Base-by-base conservation (phyloP, 225 moss, liverwort and hornwort species). In the Asterella californica region DNA sequence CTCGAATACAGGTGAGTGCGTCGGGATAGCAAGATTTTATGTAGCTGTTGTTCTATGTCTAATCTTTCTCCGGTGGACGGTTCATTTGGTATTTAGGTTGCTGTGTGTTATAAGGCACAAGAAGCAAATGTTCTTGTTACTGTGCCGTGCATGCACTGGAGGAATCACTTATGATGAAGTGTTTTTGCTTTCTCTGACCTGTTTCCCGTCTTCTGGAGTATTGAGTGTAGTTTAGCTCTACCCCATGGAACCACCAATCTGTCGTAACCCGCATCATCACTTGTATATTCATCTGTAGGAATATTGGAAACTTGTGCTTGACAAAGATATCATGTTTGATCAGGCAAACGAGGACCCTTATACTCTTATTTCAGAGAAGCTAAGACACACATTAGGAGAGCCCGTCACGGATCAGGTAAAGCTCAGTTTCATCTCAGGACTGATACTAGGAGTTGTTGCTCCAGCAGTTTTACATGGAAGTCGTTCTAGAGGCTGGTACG, bases 341-440 rank as follows among this genome's bases (percentile, higher is more conserved):
- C 89, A 90, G 85, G 86, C 86, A 45, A 87, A 85, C 68, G 87
- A 90, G 72, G 90, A 90, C 75, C 90, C 90, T 5, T 90, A 90
- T 73, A 83, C 85, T 19, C 85, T 90, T 47, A 77, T 90, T 38
- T 90, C 90, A n/a, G 90, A 90, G 66, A 90, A 84, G 78, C 82
- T 90, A 50, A 87, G 90, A 73, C 85, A 83, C 27, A 81, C 87
- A 12, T 79, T 90, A 49, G 90, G 90, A 29, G 90, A 90, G 81
- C 85, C 82, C 82, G 81, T 90, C 59, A 90, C 90, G 6, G 90
- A 90, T 76, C 90, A 90, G 87, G 90, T 90, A 81, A 59, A 47
- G 25, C 36, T 47, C 71, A 46, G 47, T 47, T 47, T 29, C 65
- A 65, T 15, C 4, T 65, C 65, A 30, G 65, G 32, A 5, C 12